Base-by-base conservation (phyloP, 1,284 basidiomycete species). In the Pyrrhoderma noxium region DNA sequence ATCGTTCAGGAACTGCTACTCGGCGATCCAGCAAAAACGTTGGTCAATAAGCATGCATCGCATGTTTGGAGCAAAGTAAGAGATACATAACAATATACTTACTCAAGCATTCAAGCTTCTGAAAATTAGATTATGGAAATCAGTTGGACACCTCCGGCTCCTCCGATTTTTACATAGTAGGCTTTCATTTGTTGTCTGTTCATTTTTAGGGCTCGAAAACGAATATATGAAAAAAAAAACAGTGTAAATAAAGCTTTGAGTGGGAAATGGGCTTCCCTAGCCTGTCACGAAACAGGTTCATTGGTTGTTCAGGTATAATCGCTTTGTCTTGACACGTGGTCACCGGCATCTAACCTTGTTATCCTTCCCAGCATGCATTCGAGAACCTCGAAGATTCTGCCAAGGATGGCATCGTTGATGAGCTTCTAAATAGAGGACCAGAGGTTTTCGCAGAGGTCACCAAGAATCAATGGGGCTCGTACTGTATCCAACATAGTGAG, bases 71-170 rank as follows among this genome's bases (percentile, higher is more conserved):
- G 85, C 67, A 89, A 89, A 73, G 85, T 86, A 60, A 48, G 35
- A 9, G 18, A 35, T 22, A 23, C 3, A 19, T 23, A 35, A 14
- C 18, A 22, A 43, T 31, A 27, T 18, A 22, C 7, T 36, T 34
- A 25, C 38, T 5, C 25, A 13, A 42, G 21, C 47, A 19, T 8
- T 19, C 23, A 21, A 16, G 18, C 14, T 9, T 49, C 43, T n/a
- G n/a, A n/a, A n/a, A n/a, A n/a, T n/a, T n/a, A 87, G 84, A 86
- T 89, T 57, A 89, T 89, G 85, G 85, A 89, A 64, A 67, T 90
- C 27, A 82, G 80, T 13, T 90, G 87, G 87, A 85, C 82, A 4
- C 73, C 80, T 43, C 86, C 85, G 35, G 86, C 85, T 1, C 86
- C 86, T 36, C 88, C 87, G 1, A 90, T 90, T 61, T 90, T 90